Evolutionary conservation across 148 eudicot species (phyloP).

Genomic region (Diospyros lotus): DNA sequence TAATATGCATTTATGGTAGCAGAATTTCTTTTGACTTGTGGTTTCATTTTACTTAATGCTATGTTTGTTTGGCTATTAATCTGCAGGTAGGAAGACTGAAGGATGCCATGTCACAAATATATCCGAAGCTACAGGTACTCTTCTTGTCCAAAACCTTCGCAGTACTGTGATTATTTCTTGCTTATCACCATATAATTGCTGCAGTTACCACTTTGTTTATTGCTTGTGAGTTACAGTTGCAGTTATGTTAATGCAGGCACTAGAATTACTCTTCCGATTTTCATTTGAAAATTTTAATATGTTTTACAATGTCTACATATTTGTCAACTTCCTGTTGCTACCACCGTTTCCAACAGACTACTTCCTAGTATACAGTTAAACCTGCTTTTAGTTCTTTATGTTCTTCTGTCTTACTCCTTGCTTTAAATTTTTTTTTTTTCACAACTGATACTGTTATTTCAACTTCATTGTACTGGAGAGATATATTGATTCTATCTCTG

Average conservation of each 20-base stretch:
- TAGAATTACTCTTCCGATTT: neutral
- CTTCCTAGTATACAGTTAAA: neutral
- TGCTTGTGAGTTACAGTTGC: neutral
- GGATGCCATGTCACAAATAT: conserved; percentile 81
- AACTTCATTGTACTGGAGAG: neutral
- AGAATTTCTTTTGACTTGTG: conserved; percentile 1
- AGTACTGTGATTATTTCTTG: conserved; percentile 12
- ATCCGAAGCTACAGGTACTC: conserved; percentile 79
- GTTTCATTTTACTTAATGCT: neutral
- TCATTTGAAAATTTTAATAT: no score
- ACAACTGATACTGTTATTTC: neutral
- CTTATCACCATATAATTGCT: neutral
- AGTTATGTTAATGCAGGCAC: neutral
- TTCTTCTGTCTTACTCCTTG: neutral
- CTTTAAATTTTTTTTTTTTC: neutral
- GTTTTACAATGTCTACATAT: neutral
- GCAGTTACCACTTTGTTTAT: neutral
- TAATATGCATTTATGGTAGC: neutral
- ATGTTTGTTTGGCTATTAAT: conserved; percentile 8
- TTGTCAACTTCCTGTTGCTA: neutral
- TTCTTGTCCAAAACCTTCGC: neutral
- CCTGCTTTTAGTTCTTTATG: neutral
- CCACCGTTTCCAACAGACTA: neutral
- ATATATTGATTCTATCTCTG: neutral
- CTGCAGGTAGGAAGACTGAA: conserved; percentile 71